A percentile compares a stretch with the other conserved stretches of the same genome.
Evolutionary conservation across 2,329 filamentous ascomycete species (phyloP).

Genomic region (Fonsecaea multimorphosa): DNA sequence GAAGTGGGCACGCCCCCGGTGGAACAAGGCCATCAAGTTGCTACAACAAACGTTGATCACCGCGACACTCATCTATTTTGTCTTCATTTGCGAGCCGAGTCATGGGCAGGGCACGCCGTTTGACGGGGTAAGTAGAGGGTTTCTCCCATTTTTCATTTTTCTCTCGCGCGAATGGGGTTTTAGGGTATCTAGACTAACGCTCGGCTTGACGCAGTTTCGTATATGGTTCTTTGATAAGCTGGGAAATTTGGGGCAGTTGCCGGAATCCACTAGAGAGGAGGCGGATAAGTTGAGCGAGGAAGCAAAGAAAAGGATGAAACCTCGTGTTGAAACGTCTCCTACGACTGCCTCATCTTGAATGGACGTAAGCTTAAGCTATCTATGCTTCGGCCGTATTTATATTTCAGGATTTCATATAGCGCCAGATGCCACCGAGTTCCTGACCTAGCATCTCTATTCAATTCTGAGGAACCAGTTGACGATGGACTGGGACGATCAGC

Average conservation of each 20-base stretch:
- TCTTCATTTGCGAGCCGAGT: conserved; percentile 37
- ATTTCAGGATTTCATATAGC: background rate
- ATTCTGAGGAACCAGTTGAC: background rate
- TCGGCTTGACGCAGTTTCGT: conserved; percentile 23
- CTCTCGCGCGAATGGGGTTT: background rate
- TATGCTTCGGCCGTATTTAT: background rate
- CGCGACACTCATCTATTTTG: conserved; percentile 35
- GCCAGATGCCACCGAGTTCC: background rate
- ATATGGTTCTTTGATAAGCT: conserved; percentile 37
- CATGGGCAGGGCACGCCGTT: conserved; percentile 36
- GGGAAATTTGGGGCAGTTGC: conserved; percentile 29
- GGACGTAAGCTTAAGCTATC: background rate
- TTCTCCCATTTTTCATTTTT: conserved; percentile 2
- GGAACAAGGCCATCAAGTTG: conserved; percentile 64
- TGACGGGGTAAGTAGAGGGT: conserved; percentile 30
- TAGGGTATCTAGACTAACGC: conserved; percentile 7
- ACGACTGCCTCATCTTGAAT: conserved; percentile 10
- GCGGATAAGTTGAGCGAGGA: conserved; percentile 34
- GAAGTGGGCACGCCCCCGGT: conserved; percentile 64
- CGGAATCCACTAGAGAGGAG: conserved; percentile 30
- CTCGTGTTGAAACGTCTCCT: conserved; percentile 22
- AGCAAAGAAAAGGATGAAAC: conserved; percentile 27
- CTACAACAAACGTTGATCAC: conserved; percentile 61
- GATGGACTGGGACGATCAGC: background rate
- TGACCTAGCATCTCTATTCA: background rate